Base-by-base conservation (phyloP, 179 eudicot genomes). In the Kewa caespitosa region DNA sequence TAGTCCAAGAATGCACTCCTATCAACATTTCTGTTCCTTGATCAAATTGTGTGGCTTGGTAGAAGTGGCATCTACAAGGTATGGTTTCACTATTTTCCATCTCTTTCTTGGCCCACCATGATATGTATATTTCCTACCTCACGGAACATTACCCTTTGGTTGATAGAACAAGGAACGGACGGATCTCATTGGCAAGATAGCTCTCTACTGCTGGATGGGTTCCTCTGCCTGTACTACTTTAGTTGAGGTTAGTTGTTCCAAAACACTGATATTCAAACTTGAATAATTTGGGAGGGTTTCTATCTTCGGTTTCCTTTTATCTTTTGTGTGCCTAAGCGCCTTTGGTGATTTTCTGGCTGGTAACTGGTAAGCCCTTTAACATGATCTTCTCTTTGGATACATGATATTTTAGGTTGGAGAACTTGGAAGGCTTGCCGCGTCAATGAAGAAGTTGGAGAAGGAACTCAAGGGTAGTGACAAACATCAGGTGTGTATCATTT, bases 11-110 rank as follows among this genome's bases (percentile, higher is more conserved):
- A 96, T 87, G 98, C 97, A 1, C 86, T 95, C 23, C 63, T 95
- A 71, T 93, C 97, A 30, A 91, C 98, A 55, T 95, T 93, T 87
- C 85, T 95, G 90, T 93, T 95, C 84, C 97, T 95, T 37, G 99
- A 95, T 80, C 98, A 95, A 93, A 84, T 95, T 82, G 95, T 95
- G 67, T 95, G 98, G 98, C 97, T 93, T 60, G 91, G 91, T 67
- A 91, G 98, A 90, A 82, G 92, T 57, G 98, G 99, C 81, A 88
- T 95, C 76, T 95, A 95, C 80, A 86, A 95, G 98, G 99, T 75
- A 32, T 71, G 64, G 39, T 31, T 73, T 73, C 15, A 7, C 28
- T 50, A 20, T 25, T 75, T 32, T 52, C 41, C 22, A 8, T 33
- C 39, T 39, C 57, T 67, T 30, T 78, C 33, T 60, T 54, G 18